A percentile compares a stretch with the other conserved stretches of the same genome.
These are phyloP conservation scores for Backusella sp. DNA, from an alignment of 192 early-diverging fungal genomes.

Conservation along the genomic window DNA sequence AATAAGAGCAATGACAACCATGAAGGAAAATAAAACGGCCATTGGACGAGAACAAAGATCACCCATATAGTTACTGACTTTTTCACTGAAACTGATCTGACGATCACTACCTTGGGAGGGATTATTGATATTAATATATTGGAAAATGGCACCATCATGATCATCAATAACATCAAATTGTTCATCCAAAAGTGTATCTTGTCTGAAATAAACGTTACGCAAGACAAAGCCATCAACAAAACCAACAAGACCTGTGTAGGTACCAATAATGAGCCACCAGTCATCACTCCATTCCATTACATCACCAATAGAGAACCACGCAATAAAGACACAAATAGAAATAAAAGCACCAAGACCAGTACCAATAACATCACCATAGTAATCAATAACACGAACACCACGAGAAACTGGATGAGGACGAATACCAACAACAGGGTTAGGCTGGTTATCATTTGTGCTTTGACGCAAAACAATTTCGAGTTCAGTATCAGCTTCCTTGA, in stretches of 20 bases:
- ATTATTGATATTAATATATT: slow-evolving; percentile 2
- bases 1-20: slow-evolving; percentile 7
- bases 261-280: slow-evolving; percentile 29
- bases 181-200: not conserved
- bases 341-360: slow-evolving; percentile 20
- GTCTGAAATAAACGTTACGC: slow-evolving; percentile 18
- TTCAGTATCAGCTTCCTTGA: slow-evolving; percentile 11
- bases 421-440: slow-evolving; percentile 11
- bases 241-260: slow-evolving; percentile 26
- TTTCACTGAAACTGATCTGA: not conserved
- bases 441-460: slow-evolving; percentile 4
- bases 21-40: not conserved
- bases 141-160: not conserved
- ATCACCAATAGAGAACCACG: slow-evolving; percentile 13
- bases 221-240: slow-evolving; percentile 22
- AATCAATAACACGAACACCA: slow-evolving; percentile 14
- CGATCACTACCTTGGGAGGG: not conserved
- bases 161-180: slow-evolving; percentile 14
- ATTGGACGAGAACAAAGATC: slow-evolving; percentile 2
- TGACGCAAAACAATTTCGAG: slow-evolving; percentile 12
- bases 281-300: slow-evolving; percentile 13
- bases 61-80: not conserved
- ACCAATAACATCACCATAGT: slow-evolving; percentile 20
- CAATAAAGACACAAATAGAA: not conserved
- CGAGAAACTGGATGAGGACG: not conserved